Conservation (phyloP, 257 asterid genomes). For the Solanum chilense region DNA sequence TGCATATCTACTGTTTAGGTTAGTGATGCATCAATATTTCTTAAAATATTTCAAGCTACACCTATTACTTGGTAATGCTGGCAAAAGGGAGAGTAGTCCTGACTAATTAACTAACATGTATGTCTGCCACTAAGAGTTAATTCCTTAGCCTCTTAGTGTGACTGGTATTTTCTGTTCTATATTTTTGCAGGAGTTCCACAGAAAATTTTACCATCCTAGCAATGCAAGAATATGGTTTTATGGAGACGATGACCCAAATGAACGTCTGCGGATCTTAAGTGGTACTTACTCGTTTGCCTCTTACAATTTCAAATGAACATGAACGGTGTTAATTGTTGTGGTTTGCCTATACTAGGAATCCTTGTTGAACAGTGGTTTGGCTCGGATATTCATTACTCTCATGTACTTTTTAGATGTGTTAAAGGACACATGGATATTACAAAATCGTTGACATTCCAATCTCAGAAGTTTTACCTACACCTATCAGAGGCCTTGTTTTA, state of each 20-base stretch:
- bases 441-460: background rate
- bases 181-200: constrained; percentile 72
- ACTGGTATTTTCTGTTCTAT: constrained; percentile 1
- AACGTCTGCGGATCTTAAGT: constrained; percentile 76
- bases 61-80: background rate
- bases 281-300: constrained; percentile 26
- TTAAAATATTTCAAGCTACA: background rate
- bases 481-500: background rate
- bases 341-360: background rate
- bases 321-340: background rate
- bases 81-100: background rate
- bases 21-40: background rate
- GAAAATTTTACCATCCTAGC: constrained; percentile 92
- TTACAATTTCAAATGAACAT: background rate
- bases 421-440: background rate
- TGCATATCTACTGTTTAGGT: background rate
- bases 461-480: background rate
- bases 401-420: background rate
- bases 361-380: background rate
- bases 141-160: background rate
- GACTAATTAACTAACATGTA: background rate
- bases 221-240: constrained; percentile 97
- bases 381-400: background rate
- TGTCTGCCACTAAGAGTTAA: background rate
- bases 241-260: constrained; percentile 91